A percentile compares a stretch with the other conserved stretches of the same genome.
These are phyloP conservation scores for Salix arbutifolia DNA, from an alignment of 345 rosid genomes.

Conservation along the genomic window DNA sequence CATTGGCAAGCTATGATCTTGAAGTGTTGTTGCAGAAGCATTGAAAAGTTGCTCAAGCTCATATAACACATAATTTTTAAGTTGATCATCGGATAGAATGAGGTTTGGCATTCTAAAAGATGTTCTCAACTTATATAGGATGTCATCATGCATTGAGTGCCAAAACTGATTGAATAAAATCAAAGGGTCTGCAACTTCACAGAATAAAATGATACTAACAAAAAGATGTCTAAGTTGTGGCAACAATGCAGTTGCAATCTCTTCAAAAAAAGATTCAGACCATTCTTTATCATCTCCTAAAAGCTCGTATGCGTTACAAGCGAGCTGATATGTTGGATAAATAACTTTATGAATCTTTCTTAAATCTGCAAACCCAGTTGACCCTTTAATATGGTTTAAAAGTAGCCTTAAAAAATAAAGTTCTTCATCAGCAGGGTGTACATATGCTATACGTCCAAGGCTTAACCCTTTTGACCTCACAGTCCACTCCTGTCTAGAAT, in stretches of 20 bases:
- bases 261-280: background rate
- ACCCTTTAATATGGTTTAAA: background rate
- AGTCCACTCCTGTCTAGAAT: background rate
- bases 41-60: background rate
- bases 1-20: background rate
- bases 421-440: background rate
- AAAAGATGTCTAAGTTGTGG: background rate
- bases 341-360: background rate
- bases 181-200: background rate
- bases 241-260: background rate
- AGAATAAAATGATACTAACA: background rate
- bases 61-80: background rate
- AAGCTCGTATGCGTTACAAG: background rate
- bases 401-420: background rate
- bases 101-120: background rate
- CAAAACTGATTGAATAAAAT: background rate
- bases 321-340: background rate
- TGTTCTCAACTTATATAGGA: background rate
- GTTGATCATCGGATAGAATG: background rate
- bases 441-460: background rate
- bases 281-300: background rate
- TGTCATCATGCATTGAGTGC: background rate
- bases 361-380: background rate
- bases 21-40: background rate
- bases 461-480: background rate